phyloP scores from a whole-genome alignment of 2,329 filamentous ascomycete genomes.

The Fusarium miscanthi region DNA sequence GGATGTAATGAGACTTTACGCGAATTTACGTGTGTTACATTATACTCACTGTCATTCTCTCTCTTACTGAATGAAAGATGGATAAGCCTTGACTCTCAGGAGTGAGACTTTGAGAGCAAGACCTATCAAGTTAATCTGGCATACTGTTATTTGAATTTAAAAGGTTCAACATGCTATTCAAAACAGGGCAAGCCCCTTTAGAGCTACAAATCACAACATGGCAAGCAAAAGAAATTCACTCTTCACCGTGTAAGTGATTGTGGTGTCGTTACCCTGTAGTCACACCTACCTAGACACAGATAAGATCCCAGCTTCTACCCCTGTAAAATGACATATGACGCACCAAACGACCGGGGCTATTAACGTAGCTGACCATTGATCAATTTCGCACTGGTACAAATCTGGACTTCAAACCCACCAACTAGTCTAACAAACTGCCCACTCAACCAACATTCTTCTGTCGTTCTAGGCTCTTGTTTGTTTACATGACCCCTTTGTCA shows the following conservation, averaged over 20 bases:
- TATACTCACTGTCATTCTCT: neutral
- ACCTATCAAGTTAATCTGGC: neutral
- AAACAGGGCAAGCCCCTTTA: too few species aligned
- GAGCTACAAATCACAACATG: neutral
- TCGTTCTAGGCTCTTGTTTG: neutral
- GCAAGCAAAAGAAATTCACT: neutral
- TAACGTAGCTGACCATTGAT: slow-evolving; percentile 24
- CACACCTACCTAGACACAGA: neutral
- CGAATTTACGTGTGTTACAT: too few species aligned
- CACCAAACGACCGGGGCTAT: slow-evolving; percentile 8
- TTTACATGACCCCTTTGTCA: neutral
- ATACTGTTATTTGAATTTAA: accelerated
- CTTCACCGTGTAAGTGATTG: neutral
- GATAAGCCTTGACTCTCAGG: neutral
- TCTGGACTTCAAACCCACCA: slow-evolving; percentile 5
- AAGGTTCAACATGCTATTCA: accelerated
- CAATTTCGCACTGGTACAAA: slow-evolving; percentile 13
- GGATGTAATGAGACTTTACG: neutral
- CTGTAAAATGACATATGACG: slow-evolving; percentile 24
- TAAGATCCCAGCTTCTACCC: slow-evolving; percentile 2
- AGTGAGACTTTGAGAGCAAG: accelerated
- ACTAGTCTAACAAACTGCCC: neutral
- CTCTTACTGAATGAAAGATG: too few species aligned
- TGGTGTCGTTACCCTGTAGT: slow-evolving; percentile 12
- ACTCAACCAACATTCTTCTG: slow-evolving; percentile 7